Conservation (phyloP, 345 rosid genomes). For the rapeseed (Brassica napus) region DNA sequence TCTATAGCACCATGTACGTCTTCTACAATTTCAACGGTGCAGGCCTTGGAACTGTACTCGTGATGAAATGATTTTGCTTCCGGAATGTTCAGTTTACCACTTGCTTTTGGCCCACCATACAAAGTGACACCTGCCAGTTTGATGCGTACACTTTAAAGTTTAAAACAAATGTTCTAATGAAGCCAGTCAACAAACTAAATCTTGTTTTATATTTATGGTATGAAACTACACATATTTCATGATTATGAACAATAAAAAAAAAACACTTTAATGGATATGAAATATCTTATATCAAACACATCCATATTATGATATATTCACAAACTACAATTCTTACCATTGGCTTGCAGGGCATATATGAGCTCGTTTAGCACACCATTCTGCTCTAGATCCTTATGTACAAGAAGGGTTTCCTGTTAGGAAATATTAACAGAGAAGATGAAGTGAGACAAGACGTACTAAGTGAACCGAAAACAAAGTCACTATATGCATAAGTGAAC, state of each 20-base stretch:
- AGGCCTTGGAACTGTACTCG: conserved; percentile 85
- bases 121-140: conserved; percentile 65
- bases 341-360: conserved; percentile 52
- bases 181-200: conserved; percentile 6
- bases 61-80: conserved; percentile 67
- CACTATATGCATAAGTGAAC: neutral
- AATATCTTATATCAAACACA: neutral
- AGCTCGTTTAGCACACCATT: conserved; percentile 58
- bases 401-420: conserved; percentile 89
- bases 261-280: too few species aligned
- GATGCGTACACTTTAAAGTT: conserved; percentile 7
- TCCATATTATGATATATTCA: neutral
- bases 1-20: conserved; percentile 76
- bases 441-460: conserved; percentile 17
- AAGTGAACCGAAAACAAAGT: conserved; percentile 1
- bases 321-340: conserved; percentile 48
- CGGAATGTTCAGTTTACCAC: conserved; percentile 56
- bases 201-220: neutral
- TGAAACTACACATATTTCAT: neutral
- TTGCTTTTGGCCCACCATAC: conserved; percentile 84
- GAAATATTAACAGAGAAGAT: conserved; percentile 19
- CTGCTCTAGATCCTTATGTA: conserved; percentile 77
- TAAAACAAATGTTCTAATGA: neutral
- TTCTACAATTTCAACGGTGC: conserved; percentile 90
- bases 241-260: too few species aligned